phyloP scores from a whole-genome alignment of 2,329 filamentous ascomycete genomes.

The Myrmaecium sp. region DNA sequence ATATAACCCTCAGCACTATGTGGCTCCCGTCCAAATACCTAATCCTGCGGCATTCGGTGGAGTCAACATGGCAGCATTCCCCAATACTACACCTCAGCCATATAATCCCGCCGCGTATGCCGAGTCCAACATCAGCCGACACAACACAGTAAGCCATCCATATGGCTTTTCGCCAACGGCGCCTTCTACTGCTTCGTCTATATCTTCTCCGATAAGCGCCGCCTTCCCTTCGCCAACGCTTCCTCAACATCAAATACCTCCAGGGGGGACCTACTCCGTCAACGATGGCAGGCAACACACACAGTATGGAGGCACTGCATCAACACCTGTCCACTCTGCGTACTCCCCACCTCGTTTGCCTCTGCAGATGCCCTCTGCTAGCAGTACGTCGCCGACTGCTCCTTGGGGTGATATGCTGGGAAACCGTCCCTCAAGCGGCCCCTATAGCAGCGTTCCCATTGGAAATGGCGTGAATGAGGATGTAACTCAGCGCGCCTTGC shows the following conservation, averaged over 20 bases:
- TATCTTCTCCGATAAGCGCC: constrained; percentile 1
- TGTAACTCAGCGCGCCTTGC: no score
- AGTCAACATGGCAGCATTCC: constrained; percentile 16
- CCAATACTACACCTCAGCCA: constrained; percentile 16
- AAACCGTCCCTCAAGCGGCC: neutral
- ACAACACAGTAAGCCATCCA: constrained; percentile 16
- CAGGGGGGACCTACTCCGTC: neutral
- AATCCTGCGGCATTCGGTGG: constrained; percentile 50
- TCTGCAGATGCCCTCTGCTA: no score
- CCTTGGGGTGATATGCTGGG: no score
- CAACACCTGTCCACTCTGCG: constrained; percentile 10
- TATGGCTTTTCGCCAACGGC: constrained; percentile 14
- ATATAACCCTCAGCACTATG: constrained; percentile 49
- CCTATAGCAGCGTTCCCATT: constrained; percentile 1
- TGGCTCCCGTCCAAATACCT: constrained; percentile 21
- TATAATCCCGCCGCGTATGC: constrained; percentile 30
- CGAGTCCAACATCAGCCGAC: constrained; percentile 14
- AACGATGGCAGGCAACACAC: constrained; percentile 7
- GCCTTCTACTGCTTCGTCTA: constrained; percentile 6
- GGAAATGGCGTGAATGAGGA: no score
- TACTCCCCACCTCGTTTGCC: constrained; percentile 1
- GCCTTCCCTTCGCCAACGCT: constrained; percentile 14
- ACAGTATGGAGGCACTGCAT: constrained; percentile 15
- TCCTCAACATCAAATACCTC: constrained; percentile 12
- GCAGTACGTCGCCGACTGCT: no score